A percentile compares a stretch with the other conserved stretches of the same genome.
Conservation (phyloP, 306 rosid species). For the Prinsepia uniflora region DNA sequence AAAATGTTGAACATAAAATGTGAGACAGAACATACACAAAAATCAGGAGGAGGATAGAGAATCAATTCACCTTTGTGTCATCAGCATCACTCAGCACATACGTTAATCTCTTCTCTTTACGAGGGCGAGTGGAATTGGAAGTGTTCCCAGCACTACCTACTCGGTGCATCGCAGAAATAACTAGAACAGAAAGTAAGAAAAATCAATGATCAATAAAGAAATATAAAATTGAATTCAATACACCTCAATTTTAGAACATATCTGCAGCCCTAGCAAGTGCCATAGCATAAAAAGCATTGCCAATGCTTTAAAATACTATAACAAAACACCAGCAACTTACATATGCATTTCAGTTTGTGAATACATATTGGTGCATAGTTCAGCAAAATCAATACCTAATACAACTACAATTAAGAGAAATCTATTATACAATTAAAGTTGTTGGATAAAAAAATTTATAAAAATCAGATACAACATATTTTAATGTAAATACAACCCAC, state of each 20-base stretch:
- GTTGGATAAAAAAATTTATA: too few species aligned
- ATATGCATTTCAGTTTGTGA: background rate
- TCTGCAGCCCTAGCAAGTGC: background rate
- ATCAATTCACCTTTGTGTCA: slow-evolving; percentile 64
- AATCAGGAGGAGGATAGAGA: slow-evolving; percentile 9
- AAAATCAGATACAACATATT: too few species aligned
- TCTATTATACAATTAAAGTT: background rate
- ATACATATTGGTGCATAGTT: too few species aligned
- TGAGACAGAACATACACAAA: slow-evolving; percentile 11
- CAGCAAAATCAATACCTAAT: background rate
- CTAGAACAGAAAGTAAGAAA: slow-evolving; percentile 12
- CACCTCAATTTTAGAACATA: background rate
- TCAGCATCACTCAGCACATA: slow-evolving; percentile 80
- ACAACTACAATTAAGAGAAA: background rate
- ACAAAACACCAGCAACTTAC: background rate
- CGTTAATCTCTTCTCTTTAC: slow-evolving; percentile 90
- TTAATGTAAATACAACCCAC: too few species aligned
- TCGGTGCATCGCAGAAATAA: slow-evolving; percentile 87
- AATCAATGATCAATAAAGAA: background rate
- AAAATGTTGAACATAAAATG: background rate
- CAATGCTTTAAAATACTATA: background rate
- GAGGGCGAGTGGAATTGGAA: slow-evolving; percentile 78
- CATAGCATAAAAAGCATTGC: background rate
- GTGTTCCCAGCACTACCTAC: slow-evolving; percentile 96
- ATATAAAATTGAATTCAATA: background rate